Evolutionary conservation across 345 rosid genomes (phyloP), one percentile per base, ranked within the genome.

Genomic region (Eucalyptus pauciflora): DNA sequence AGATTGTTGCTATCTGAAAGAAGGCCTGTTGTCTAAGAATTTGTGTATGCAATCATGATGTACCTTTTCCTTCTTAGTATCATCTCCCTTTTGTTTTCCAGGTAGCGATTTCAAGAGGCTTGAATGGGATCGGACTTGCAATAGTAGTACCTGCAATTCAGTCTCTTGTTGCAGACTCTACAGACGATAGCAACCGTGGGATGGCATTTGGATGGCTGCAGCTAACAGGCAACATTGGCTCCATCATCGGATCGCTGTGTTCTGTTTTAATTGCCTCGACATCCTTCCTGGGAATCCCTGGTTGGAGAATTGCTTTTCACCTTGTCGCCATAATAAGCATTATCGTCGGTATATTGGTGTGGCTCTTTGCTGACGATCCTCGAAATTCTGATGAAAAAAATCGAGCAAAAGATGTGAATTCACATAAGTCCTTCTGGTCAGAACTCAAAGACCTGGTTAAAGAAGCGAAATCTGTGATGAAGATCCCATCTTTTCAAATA

Each of bases 71-170:
- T 76, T 18, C 20, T 17, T 5, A 33, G 45, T 8, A 69, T 69
- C 29, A 6, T 86, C 46, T 31, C 87, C 27, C 43, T n/a, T 86
- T 49, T 15, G 17, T 37, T 64, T 62, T 62, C 33, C 89, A 96
- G 99, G 96, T 96, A 45, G 99, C 99, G 5, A 87, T 96, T 29
- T 96, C 98, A 12, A 95, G 99, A 94, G 98, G 96, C 87, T 76
- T 97, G 80, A 97, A 96, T 90, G 98, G 99, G 76, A 94, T 96
- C 67, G 99, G 98, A 52, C 97, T 95, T 67, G 98, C 99, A 4
- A 86, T 96, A 24, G 98, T 95, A 46, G 90, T 91, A 37, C 99
- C 99, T 48, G 98, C 99, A 27, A 94, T 97, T 80, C 96, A 94
- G 87, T 97, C 99, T 17, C 97, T 97, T 51, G 94, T 95, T 3